A percentile compares a stretch with the other conserved stretches of the same genome.
Evolutionary conservation across 257 asterid species (phyloP).

Genomic region (Rhazya stricta): DNA sequence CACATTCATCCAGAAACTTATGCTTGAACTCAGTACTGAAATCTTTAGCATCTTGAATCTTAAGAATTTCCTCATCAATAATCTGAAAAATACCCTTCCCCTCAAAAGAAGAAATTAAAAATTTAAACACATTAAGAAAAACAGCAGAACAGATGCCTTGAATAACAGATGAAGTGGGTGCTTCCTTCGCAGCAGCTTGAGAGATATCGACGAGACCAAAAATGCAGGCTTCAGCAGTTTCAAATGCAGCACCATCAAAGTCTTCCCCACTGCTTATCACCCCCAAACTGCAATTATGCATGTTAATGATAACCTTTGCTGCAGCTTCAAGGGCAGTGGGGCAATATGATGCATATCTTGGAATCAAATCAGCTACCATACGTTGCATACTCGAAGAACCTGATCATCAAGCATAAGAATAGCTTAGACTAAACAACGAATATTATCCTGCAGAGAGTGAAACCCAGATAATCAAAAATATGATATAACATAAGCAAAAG

Average conservation of each 20-base stretch:
- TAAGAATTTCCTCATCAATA: slow-evolving; percentile 52
- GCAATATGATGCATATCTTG: slow-evolving; percentile 70
- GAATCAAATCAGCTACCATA: slow-evolving; percentile 60
- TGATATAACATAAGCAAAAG: neutral
- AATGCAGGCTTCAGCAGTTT: slow-evolving; percentile 75
- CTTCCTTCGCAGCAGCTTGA: slow-evolving; percentile 52
- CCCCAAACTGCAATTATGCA: slow-evolving; percentile 55
- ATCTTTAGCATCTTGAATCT: slow-evolving; percentile 46
- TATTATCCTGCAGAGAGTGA: neutral
- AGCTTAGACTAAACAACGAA: neutral
- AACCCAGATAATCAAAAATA: neutral
- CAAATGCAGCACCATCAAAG: slow-evolving; percentile 63
- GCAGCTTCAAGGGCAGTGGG: slow-evolving; percentile 87
- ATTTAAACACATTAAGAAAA: slow-evolving; percentile 51
- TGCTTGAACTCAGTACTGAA: slow-evolving; percentile 41
- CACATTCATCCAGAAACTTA: slow-evolving; percentile 53
- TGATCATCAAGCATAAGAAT: slow-evolving; percentile 27
- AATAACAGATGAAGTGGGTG: slow-evolving; percentile 49
- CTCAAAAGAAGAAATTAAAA: slow-evolving; percentile 63
- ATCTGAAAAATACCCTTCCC: slow-evolving; percentile 62
- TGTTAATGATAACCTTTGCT: slow-evolving; percentile 46
- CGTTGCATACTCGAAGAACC: slow-evolving; percentile 72
- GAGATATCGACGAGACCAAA: slow-evolving; percentile 71
- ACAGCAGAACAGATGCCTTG: slow-evolving; percentile 62
- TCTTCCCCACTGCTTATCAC: slow-evolving; percentile 58